Base-by-base conservation (phyloP, 2,329 filamentous ascomycete genomes). In the Pseudogymnoascus sp. region DNA sequence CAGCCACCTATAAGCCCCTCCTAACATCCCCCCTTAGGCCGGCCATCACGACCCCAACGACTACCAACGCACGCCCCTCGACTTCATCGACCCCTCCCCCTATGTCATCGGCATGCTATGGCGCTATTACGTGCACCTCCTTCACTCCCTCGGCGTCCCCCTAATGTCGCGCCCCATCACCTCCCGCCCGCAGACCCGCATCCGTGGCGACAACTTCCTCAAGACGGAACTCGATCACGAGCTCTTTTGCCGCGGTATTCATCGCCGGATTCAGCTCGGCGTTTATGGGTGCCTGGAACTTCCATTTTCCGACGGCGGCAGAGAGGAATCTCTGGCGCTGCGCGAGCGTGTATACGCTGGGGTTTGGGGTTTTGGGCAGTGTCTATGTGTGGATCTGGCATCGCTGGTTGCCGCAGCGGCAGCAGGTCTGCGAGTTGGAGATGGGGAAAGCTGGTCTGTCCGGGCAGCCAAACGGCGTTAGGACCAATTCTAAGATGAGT, bases 31-130 rank as follows among this genome's bases (percentile, higher is more conserved):
- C 5, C 18, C 38, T 18, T 6, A 41, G 38, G 38, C 38, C 8
- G 38, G 38, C 38, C 38, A 41, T 18, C 8, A 41, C 16, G 61
- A 57, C n/a, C 22, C 54, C 30, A 18, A 39, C 14, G 60, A 60
- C 5, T 75, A 70, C 62, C 64, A 69, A 16, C 65, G 65, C 8
- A 74, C 72, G 0, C 74, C 72, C 0, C 57, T 75, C 1, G 70
- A 74, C 18, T 74, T 74, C 22, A 63, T 75, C n/a, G 63, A 61
- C 28, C 58, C 61, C 7, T 38, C 61, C 12, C 64, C 65, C 60
- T 66, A 60, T 41, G 47, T 20, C 8, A 66, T 63, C 60, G 63
- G 60, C 35, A 9, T 64, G 6, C 61, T 63, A 20, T 66, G 62
- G 65, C 37, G 60, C 22, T 28, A 65, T 30, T 66, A 61, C 47